Conservation (phyloP, 1,284 basidiomycete genomes). For the Microbotryum scabiosae region DNA sequence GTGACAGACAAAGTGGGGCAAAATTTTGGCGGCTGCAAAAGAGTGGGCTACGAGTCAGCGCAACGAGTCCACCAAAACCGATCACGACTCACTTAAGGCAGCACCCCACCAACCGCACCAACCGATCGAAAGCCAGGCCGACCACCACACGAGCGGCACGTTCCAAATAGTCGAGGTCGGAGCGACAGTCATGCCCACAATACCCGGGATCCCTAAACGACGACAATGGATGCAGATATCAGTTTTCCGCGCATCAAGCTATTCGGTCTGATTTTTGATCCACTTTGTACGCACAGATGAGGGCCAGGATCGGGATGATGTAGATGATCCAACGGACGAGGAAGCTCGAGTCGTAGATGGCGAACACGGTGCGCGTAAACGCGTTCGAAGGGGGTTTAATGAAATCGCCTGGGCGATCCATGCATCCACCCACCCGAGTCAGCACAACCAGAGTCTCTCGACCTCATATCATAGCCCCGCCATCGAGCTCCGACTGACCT, state of each 20-base stretch:
- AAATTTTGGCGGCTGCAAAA: conserved; percentile 25
- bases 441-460: not conserved
- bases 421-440: not conserved
- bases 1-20: conserved; percentile 38
- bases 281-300: conserved; percentile 51
- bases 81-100: conserved; percentile 49
- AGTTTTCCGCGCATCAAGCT: too few relatives aligned
- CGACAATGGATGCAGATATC: too few relatives aligned
- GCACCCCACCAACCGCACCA: conserved; percentile 69
- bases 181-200: conserved; percentile 57
- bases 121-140: conserved; percentile 39
- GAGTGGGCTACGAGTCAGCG: conserved; percentile 37
- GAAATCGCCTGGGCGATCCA: conserved; percentile 21
- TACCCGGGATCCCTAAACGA: conserved; percentile 51
- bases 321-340: conserved; percentile 71
- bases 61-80: conserved; percentile 13
- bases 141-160: conserved; percentile 70
- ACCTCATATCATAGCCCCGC: not conserved
- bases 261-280: too few relatives aligned
- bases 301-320: conserved; percentile 60
- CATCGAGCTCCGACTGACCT: too few relatives aligned
- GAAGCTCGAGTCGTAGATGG: conserved; percentile 42
- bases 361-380: conserved; percentile 27
- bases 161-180: conserved; percentile 50
- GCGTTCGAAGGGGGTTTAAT: conserved; percentile 18